Evolutionary conservation across 2,329 filamentous ascomycete species (phyloP).

Genomic region (Claviceps arundinis): DNA sequence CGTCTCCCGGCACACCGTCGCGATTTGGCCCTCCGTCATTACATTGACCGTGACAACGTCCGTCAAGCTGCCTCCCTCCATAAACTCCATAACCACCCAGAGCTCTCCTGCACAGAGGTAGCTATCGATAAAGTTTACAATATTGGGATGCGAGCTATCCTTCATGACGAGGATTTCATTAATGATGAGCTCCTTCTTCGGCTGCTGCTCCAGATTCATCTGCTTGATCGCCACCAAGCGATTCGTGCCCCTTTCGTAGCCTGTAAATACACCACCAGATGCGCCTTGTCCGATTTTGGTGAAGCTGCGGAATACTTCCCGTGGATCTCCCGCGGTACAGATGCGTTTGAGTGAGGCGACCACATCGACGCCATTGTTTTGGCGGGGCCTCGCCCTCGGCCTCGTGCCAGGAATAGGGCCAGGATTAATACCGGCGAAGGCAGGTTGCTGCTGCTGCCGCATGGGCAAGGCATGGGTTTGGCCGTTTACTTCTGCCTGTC

Average conservation of each 20-base stretch:
- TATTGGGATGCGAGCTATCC: conserved; percentile 94
- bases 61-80: conserved; percentile 95
- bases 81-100: conserved; percentile 99
- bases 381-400: conserved; percentile 63
- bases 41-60: conserved; percentile 99
- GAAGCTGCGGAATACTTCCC: conserved; percentile 72
- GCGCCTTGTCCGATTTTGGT: conserved; percentile 96
- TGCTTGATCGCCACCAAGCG: conserved; percentile 95
- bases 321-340: conserved; percentile 80
- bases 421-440: conserved; percentile 1
- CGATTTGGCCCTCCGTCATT: conserved; percentile 96
- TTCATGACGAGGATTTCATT: conserved; percentile 99
- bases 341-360: conserved; percentile 74
- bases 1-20: conserved; percentile 87
- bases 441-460: conserved; percentile 24
- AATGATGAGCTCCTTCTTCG: conserved; percentile 97
- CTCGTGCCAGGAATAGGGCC: conserved; percentile 40
- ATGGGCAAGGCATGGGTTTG: conserved; percentile 22
- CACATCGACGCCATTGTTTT: conserved; percentile 72
- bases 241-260: conserved; percentile 72
- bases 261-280: conserved; percentile 88
- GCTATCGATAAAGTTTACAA: conserved; percentile 98
- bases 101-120: conserved; percentile 81
- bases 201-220: conserved; percentile 97
- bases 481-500: conserved; percentile 18